phyloP scores from a whole-genome alignment of 257 asterid species.

The Penstemon barbatus region DNA sequence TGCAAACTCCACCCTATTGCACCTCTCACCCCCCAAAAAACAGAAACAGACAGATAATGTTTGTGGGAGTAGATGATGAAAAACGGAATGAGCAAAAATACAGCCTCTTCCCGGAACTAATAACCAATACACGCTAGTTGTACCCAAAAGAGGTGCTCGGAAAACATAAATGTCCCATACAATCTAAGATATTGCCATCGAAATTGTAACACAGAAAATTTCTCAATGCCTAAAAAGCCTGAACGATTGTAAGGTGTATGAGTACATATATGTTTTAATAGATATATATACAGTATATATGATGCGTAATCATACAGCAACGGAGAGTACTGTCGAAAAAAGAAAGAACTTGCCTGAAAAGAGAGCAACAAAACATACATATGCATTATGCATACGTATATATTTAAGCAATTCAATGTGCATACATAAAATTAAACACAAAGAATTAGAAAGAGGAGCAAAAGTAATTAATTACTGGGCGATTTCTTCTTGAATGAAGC shows the following conservation, averaged over 20 bases:
- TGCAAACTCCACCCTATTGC: not conserved
- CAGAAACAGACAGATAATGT: not conserved
- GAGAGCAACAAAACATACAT: not conserved
- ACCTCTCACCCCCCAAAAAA: not conserved
- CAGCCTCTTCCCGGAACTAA: not conserved
- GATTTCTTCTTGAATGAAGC: conserved; percentile 66
- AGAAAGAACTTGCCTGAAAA: not conserved
- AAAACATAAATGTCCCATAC: not conserved
- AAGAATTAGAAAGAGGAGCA: not conserved
- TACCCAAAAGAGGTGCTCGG: not conserved
- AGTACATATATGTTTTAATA: too few relatives aligned
- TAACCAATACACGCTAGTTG: not conserved
- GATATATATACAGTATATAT: too few relatives aligned
- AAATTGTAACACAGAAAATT: too few relatives aligned
- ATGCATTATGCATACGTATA: too few relatives aligned
- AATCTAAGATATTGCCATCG: too few relatives aligned
- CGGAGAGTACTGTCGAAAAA: not conserved
- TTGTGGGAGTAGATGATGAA: not conserved
- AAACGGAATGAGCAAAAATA: conserved; percentile 4
- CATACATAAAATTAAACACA: not conserved
- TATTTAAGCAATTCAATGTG: not conserved
- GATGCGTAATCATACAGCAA: not conserved
- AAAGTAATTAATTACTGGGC: conserved; percentile 41
- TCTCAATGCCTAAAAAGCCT: too few relatives aligned
- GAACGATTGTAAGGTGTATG: too few relatives aligned